Percentiles rank a stretch among this genome's conserved stretches.
Conservation (phyloP, 192 early-diverging fungal genomes). For the Lunasporangiospora selenospora region DNA sequence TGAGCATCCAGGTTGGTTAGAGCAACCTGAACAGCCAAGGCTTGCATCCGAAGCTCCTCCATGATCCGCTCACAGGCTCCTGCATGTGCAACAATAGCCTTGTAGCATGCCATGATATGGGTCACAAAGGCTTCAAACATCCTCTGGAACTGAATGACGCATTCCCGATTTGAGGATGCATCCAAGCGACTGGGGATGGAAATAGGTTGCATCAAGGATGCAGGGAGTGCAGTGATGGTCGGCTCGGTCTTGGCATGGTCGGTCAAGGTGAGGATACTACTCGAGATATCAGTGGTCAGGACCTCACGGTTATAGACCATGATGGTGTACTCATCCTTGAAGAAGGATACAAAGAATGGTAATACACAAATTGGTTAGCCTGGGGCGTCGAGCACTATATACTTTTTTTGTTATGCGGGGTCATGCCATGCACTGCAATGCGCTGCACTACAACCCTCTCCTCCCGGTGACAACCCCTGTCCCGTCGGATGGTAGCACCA, state of each 20-base stretch:
- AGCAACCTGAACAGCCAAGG: conserved; percentile 58
- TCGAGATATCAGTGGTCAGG: conserved; percentile 49
- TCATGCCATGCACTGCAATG: no score
- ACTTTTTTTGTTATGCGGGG: no score
- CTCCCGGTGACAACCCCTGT: no score
- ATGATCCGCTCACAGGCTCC: conserved; percentile 48
- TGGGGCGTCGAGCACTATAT: no score
- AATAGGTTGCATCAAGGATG: conserved; percentile 37
- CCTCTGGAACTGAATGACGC: conserved; percentile 21
- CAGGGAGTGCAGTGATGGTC: conserved; percentile 22
- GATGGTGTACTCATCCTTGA: conserved; percentile 63
- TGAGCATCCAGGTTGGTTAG: conserved; percentile 58
- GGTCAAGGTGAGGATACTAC: conserved; percentile 48
- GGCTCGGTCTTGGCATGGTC: conserved; percentile 50
- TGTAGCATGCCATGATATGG: conserved; percentile 36
- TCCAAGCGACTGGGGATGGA: conserved; percentile 37
- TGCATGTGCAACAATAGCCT: conserved; percentile 44
- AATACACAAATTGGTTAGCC: no score
- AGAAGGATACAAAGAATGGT: no score
- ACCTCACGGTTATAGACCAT: conserved; percentile 59
- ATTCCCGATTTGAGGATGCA: conserved; percentile 21
- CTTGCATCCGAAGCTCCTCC: conserved; percentile 54
- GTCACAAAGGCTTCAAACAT: conserved; percentile 26
- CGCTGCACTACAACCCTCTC: no score
- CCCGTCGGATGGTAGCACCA: no score